Evolutionary conservation across 768 basidiomycete genomes (phyloP), one percentile per base, ranked within the genome.

Genomic region (Pleurotus cornucopiae): DNA sequence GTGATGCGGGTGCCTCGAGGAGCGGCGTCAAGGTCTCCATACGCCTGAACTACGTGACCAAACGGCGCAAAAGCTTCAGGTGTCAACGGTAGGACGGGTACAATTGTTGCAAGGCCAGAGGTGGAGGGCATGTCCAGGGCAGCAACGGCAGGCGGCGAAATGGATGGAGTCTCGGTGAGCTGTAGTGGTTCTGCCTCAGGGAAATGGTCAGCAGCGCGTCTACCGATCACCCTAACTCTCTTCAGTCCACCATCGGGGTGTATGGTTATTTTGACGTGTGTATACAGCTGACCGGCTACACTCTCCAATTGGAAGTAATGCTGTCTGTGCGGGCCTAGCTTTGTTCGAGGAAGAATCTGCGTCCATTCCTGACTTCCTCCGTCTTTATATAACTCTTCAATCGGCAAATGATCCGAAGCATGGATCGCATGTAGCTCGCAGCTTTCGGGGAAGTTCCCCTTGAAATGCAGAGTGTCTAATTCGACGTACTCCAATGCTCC

Each of bases 181-280:
- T 26, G 23, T 25, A 45, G 53, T 21, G 47, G 21, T 45, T 51
- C 20, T 21, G 46, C 46, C 39, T 56, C 37, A 52, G 47, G 54
- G 23, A 58, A 48, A 30, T 48, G 40, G 21, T 56, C 43, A 44
- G 57, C 62, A 23, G 64, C 66, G 44, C 76, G 77, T 47, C 82
- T 79, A 54, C 97, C 93, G 61, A 84, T 75, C 48, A 97, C 70
- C 57, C 97, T 82, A n/a, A 99, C 76, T 20, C 97, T 83, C 73
- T 98, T 98, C 66, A 98, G 73, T 21, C 97, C 97, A 43, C 97
- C 97, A 64, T 99, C 96, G 1, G 97, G 97, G 67, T 89, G 82
- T 63, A 97, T 96, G 16, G 89, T 92, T 57, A 97, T 72, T 62
- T 86, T 84, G 57, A 98, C 81, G 69, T 99, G 96, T 12, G 86